Evolutionary conservation across 345 rosid genomes (phyloP), one percentile per base, ranked within the genome.

Genomic region (Rhodamnia rubescens): DNA sequence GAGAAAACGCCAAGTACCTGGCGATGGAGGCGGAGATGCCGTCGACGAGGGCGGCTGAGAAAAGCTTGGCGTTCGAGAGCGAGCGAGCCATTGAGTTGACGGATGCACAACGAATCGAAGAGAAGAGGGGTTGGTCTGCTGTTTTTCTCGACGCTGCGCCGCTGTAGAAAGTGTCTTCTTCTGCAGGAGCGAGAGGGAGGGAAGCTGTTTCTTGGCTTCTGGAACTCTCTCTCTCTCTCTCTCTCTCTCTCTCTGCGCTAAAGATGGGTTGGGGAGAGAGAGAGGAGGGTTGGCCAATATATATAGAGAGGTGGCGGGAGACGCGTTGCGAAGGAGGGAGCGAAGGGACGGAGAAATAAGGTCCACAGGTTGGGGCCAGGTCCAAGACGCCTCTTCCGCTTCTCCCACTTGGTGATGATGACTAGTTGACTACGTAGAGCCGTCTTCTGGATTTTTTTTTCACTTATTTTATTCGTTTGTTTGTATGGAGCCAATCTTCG

Each of bases 71-170:
- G 89, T 69, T 89, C 51, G 90, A 87, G 89, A 89, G 53, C 80
- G 93, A 92, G 81, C 90, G 90, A 86, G 94, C 92, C 94, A 92
- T 92, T 84, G 84, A 0, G 9, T 32, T 10, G 10, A 21, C 32
- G 42, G 26, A 2, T 58, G 61, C 32, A 11, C 52, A 3, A 81
- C 10, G 36, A 81, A 51, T 51, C 10, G 83, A 24, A 81, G 21
- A 14, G 6, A 44, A 49, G 83, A 49, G 36, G 22, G 0, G 20
- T 53, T 81, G 12, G 24, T 29, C 83, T 18, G 78, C 78, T 9
- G 47, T 36, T 18, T 36, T 18, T 18, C 47, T 69, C 26, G 13
- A 69, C 78, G 47, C 75, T 4, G 75, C 47, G 75, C 47, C 2
- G 24, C 57, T 54, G 78, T 2, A 36, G 78, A 69, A 18, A 32